A percentile compares a stretch with the other conserved stretches of the same genome.
Evolutionary conservation across 768 basidiomycete genomes (phyloP).

Genomic region (Boletus reticulatus): DNA sequence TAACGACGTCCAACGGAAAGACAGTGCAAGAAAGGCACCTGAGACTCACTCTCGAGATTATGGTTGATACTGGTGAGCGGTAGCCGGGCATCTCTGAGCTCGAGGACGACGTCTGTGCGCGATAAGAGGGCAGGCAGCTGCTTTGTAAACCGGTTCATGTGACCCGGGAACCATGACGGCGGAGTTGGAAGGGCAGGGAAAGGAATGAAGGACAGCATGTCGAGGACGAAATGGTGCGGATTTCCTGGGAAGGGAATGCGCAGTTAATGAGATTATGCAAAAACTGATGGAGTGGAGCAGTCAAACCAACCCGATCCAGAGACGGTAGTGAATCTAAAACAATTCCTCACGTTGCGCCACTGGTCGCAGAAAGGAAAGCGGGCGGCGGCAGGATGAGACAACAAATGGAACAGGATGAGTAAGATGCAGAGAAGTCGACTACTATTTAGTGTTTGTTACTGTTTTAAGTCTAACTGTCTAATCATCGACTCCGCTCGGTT

Average conservation of each 20-base stretch:
- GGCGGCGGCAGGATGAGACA: not conserved
- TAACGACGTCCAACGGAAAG: not conserved
- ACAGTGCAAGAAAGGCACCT: not conserved
- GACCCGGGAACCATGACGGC: slow-evolving; percentile 94
- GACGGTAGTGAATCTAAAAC: not conserved
- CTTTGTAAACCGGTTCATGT: slow-evolving; percentile 87
- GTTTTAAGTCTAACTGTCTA: slow-evolving; percentile 7
- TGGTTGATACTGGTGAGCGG: slow-evolving; percentile 94
- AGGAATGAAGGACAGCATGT: slow-evolving; percentile 36
- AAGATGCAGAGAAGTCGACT: not conserved
- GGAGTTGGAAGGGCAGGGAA: slow-evolving; percentile 60
- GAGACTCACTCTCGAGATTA: slow-evolving; percentile 71
- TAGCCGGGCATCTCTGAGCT: slow-evolving; percentile 89
- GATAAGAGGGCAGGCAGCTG: slow-evolving; percentile 74
- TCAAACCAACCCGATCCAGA: not conserved
- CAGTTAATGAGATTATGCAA: slow-evolving; percentile 4
- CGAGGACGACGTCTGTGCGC: slow-evolving; percentile 88
- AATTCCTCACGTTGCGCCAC: not conserved
- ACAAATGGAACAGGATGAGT: too few relatives aligned
- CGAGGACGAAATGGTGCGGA: not conserved
- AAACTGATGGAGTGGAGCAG: slow-evolving; percentile 1
- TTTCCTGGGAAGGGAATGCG: slow-evolving; percentile 12
- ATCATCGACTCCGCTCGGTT: too few relatives aligned
- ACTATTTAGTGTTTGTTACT: slow-evolving; percentile 18
- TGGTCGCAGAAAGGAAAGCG: not conserved